Evolutionary conservation across 1,139 yeast species (phyloP), one percentile per base, ranked within the genome.

Genomic region (Pichia sp.): DNA sequence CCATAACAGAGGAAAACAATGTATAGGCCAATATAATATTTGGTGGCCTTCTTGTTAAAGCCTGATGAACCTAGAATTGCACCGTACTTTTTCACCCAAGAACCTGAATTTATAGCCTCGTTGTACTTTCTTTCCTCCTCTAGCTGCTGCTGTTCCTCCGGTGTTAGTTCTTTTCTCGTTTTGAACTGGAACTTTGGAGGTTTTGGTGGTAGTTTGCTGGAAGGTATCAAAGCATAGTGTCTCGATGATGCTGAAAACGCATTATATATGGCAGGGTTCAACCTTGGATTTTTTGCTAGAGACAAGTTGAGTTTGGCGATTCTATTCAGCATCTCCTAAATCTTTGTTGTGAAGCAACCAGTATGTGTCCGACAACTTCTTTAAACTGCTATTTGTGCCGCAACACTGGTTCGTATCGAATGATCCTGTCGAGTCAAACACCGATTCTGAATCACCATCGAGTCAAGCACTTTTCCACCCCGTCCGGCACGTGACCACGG

Each of bases 1-100:
- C 85, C 84, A 41, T 80, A 75, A 20, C 72, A 67, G 31, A 77
- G 59, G 50, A 80, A 71, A 17, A 72, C 64, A 1, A 68, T 65
- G 54, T 83, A 81, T 2, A 77, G 72, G 23, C 74, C 76, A 28
- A 82, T 56, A 51, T 81, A 76, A 55, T 71, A 77, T 53, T 71
- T 71, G 10, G 77, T 71, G 55, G 72, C 59, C 36, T 64, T 66
- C 48, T 64, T 70, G 39, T 67, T 66, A 48, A 72, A 72, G 20
- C 62, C 62, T 36, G 63, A 64, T 1, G 74, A 61, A 31, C 70
- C 61, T 10, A 68, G 60, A 32, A 61, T 62, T 2, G 77, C 77
- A 38, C 74, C 76, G 68, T 72, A 71, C 52, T 52, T 56, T 28
- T 55, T 48, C 14, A 58, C 26, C 51, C 51, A 47, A 3, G 60